Percentiles rank a stretch among this genome's conserved stretches.
These are phyloP conservation scores for Monascus ruber DNA, from an alignment of 2,329 filamentous ascomycete genomes.

Conservation along the genomic window DNA sequence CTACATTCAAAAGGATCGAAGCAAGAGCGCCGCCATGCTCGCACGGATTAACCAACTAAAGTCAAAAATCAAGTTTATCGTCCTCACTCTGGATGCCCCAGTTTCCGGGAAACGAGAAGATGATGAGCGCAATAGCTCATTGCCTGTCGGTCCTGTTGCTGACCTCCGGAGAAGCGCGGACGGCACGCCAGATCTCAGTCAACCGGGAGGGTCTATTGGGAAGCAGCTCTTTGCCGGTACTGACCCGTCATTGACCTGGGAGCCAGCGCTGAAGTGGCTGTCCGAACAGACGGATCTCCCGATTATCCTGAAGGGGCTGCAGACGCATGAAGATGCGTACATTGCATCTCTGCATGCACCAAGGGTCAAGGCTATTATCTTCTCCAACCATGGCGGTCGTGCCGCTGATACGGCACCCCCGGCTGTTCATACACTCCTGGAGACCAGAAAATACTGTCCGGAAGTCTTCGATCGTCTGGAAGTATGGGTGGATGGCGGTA, in stretches of 20 bases:
- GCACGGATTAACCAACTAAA: conserved; percentile 61
- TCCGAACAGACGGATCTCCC: conserved; percentile 59
- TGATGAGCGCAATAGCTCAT: conserved; percentile 60
- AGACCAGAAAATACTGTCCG: conserved; percentile 56
- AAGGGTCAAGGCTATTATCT: conserved; percentile 62
- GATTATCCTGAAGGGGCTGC: conserved; percentile 74
- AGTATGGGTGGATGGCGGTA: conserved; percentile 67
- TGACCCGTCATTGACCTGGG: conserved; percentile 77
- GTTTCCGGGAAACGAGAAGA: conserved; percentile 83
- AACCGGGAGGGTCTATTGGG: conserved; percentile 55
- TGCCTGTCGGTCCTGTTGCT: conserved; percentile 43
- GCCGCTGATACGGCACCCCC: conserved; percentile 64
- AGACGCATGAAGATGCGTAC: conserved; percentile 76
- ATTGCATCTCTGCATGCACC: conserved; percentile 55
- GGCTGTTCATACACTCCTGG: conserved; percentile 53
- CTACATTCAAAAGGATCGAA: conserved; percentile 75
- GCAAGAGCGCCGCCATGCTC: conserved; percentile 73
- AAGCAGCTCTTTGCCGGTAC: conserved; percentile 81
- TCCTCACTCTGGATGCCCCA: conserved; percentile 81
- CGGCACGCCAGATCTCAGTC: conserved; percentile 17
- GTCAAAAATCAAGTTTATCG: conserved; percentile 72
- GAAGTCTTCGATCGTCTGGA: conserved; percentile 55
- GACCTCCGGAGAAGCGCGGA: conserved; percentile 36
- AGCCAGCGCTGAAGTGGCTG: too few relatives aligned
- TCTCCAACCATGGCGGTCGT: conserved; percentile 75